Percentiles rank a stretch among this genome's conserved stretches.
Conservation (phyloP, 2,329 filamentous ascomycete genomes). For the Fusarium tanahbumbuense region DNA sequence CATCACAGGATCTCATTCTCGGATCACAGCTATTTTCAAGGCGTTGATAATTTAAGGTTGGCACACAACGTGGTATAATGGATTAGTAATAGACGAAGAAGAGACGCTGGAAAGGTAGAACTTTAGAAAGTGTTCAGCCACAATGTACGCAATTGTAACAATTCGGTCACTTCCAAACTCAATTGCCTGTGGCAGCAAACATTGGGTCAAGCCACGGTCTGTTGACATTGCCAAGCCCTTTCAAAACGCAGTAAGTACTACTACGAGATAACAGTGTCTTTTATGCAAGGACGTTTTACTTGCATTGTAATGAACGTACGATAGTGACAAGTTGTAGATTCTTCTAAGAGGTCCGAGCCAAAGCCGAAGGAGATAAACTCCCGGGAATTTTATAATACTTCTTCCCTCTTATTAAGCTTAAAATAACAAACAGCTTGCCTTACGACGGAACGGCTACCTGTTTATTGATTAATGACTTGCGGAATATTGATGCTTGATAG, state of each 20-base stretch:
- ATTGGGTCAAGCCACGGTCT: not conserved
- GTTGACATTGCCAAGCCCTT: not conserved
- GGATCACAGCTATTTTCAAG: not conserved
- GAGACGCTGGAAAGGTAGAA: not conserved
- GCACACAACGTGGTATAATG: not conserved
- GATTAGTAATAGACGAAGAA: not conserved
- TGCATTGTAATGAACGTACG: not conserved
- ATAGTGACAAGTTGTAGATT: not conserved
- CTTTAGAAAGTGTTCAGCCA: not conserved
- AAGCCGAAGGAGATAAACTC: not conserved
- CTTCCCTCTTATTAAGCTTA: not conserved
- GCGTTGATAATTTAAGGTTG: not conserved
- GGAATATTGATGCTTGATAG: not conserved
- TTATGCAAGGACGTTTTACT: not conserved
- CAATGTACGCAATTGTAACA: not conserved
- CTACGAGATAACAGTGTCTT: not conserved
- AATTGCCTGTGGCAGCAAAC: not conserved
- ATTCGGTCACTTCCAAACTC: not conserved
- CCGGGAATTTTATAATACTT: not conserved
- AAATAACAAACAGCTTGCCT: not conserved
- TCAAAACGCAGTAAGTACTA: not conserved
- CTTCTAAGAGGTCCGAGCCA: not conserved
- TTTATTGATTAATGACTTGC: not conserved
- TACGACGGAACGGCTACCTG: rapidly evolving
- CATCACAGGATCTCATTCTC: not conserved